Evolutionary conservation across 768 basidiomycete species (phyloP).

Genomic region (Cytidiella melzeri): DNA sequence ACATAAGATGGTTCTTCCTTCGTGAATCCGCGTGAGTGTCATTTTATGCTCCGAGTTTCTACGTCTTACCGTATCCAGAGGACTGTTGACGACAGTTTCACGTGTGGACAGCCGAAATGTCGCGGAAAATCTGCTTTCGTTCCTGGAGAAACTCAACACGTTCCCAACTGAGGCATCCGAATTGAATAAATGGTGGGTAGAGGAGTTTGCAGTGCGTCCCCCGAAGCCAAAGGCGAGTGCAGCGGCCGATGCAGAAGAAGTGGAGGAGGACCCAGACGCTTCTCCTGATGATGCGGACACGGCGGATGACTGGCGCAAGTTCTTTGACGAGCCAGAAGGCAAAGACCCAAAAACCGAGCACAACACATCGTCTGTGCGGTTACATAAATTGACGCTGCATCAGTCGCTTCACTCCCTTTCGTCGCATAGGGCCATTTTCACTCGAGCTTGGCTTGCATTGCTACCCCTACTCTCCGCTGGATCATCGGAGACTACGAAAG

Average conservation of each 20-base stretch:
- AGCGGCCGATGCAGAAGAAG: constrained; percentile 20
- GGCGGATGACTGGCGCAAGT: constrained; percentile 72
- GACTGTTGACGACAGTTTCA: constrained; percentile 27
- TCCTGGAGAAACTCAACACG: constrained; percentile 47
- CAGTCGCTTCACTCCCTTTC: constrained; percentile 71
- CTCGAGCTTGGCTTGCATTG: constrained; percentile 71
- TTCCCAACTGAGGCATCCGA: constrained; percentile 70
- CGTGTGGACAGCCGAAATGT: constrained; percentile 24
- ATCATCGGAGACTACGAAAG: constrained; percentile 27
- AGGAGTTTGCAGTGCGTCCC: constrained; percentile 56
- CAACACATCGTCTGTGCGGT: constrained; percentile 36
- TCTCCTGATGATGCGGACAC: constrained; percentile 29
- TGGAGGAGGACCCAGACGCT: constrained; percentile 31
- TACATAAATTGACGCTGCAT: constrained; percentile 65
- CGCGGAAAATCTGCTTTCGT: constrained; percentile 25
- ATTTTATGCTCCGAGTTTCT: not conserved
- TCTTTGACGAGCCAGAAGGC: constrained; percentile 58
- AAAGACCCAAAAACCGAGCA: constrained; percentile 29
- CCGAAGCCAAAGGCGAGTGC: constrained; percentile 22
- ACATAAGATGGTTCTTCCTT: constrained; percentile 87
- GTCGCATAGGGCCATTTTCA: constrained; percentile 78
- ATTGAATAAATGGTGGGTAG: constrained; percentile 74
- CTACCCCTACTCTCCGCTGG: constrained; percentile 51
- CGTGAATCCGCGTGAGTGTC: constrained; percentile 64
- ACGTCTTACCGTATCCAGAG: constrained; percentile 18